Percentiles rank a stretch among this genome's conserved stretches.
These are phyloP conservation scores for Sugiyamaella japonica DNA, from an alignment of 1,139 yeast genomes.

Conservation along the genomic window DNA sequence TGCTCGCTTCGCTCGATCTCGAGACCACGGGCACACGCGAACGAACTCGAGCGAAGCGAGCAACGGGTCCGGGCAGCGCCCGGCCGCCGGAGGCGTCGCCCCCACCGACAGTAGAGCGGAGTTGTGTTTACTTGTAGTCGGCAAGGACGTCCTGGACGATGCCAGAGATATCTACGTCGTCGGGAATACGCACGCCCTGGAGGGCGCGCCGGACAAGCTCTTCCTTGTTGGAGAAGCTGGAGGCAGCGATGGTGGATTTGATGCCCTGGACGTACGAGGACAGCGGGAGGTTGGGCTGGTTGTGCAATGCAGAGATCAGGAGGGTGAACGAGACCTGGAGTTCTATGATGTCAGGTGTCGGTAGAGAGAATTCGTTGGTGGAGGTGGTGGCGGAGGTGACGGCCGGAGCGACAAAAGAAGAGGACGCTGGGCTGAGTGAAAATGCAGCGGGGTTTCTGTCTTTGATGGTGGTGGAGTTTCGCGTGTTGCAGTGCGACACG, in stretches of 20 bases:
- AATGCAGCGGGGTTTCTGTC: not conserved
- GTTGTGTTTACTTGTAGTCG: conserved; percentile 1
- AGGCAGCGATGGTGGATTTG: conserved; percentile 27
- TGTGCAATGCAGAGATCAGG: conserved; percentile 32
- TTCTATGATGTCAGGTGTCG: conserved; percentile 23
- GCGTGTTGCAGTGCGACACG: conserved; percentile 28
- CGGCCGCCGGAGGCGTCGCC: conserved; percentile 5
- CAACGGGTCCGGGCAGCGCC: conserved; percentile 9
- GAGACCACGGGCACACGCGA: not conserved
- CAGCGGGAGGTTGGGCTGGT: conserved; percentile 23
- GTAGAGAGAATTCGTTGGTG: not conserved
- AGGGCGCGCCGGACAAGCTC: conserved; percentile 33
- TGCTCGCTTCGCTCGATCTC: not conserved
- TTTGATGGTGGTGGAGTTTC: conserved; percentile 8
- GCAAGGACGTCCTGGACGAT: conserved; percentile 30
- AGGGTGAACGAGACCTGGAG: conserved; percentile 32
- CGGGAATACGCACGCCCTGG: conserved; percentile 31
- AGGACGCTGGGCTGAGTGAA: not conserved
- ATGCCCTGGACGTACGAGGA: conserved; percentile 31
- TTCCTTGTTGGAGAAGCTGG: conserved; percentile 20
- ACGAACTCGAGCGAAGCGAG: conserved; percentile 4
- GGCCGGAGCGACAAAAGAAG: not conserved
- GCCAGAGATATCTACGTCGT: conserved; percentile 33
- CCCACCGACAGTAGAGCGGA: not conserved
- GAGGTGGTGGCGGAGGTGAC: not conserved